Conservation (phyloP, 2,329 filamentous ascomycete species). For the Botryotinia calthae region DNA sequence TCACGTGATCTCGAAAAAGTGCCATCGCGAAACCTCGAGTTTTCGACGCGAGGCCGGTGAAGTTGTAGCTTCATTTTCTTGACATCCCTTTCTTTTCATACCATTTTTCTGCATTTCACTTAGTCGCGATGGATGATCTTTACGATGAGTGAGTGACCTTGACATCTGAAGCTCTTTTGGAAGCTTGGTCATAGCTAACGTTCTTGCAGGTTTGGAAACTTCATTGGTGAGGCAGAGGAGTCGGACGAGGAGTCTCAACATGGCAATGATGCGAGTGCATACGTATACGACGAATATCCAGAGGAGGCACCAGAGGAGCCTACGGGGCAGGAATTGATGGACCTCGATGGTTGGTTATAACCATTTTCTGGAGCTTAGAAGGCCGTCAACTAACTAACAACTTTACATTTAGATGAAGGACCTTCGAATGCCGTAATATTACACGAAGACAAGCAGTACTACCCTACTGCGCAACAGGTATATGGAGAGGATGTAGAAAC, state of each 20-base stretch:
- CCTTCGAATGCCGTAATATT: conserved; percentile 96
- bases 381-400: background rate
- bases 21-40: conserved; percentile 31
- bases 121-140: conserved; percentile 78
- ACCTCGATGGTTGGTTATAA: conserved; percentile 68
- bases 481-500: conserved; percentile 95
- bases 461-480: conserved; percentile 93
- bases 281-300: conserved; percentile 73
- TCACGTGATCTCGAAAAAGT: conserved; percentile 30
- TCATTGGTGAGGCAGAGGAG: conserved; percentile 88
- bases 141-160: conserved; percentile 76
- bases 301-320: conserved; percentile 57
- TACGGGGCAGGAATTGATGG: conserved; percentile 84
- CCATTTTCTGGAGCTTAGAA: background rate
- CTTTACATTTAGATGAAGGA: conserved; percentile 58
- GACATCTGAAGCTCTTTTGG: conserved; percentile 9
- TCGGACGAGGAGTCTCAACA: conserved; percentile 84
- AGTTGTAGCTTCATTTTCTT: conserved; percentile 3
- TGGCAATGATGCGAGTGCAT: conserved; percentile 70
- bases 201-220: conserved; percentile 81
- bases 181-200: conserved; percentile 26
- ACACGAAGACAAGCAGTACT: conserved; percentile 99
- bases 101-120: conserved; percentile 5
- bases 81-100: conserved; percentile 14
- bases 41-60: conserved; percentile 25